Base-by-base conservation (phyloP, 805 yeast genomes). In the Ogataea neopini region DNA sequence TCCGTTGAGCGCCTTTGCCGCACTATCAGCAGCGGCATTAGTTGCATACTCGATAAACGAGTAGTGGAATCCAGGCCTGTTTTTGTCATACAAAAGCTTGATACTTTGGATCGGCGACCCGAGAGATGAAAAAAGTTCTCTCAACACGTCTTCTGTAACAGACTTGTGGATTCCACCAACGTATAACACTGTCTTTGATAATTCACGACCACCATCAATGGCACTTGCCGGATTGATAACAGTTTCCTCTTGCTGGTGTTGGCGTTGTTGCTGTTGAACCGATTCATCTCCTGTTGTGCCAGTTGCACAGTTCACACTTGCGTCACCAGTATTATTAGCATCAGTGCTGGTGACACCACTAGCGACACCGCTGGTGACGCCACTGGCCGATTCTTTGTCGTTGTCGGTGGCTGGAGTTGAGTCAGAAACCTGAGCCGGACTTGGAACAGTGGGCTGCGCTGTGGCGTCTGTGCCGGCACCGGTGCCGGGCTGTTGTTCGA, bases 31-130 rank as follows among this genome's bases (percentile, higher is more conserved):
- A 26, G 74, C 72, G 26, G 69, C 72, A 34, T 80, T 75, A 43
- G 69, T 70, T 20, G 74, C 80, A 57, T 79, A 89, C 66, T 88
- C 96, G 45, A 90, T 80, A 64, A 90, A 89, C 2, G 95, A 95
- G 66, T 88, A 90, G 62, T 86, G 86, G 63, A 79, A 82, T 11
- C 88, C 87, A 8, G 77, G 79, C 53, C 75, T 74, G 64, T 86
- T 87, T 66, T 86, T 87, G 60, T 89, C 96, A 51, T 80, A 77
- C 50, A 89, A 71, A 36, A 90, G 72, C 67, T 88, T 89, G 49
- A 87, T 79, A 18, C 81, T 73, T 53, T 77, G 75, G 38, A 86
- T 79, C 20, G 78, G 71, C 23, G 88, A 87, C 23, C 81, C 79
- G 11, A 51, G 26, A 35, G 80, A 74, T 8, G 63, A 53, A 61